phyloP scores from a whole-genome alignment of 2,329 filamentous ascomycete genomes.

The Trichoderma cornu-damae region DNA sequence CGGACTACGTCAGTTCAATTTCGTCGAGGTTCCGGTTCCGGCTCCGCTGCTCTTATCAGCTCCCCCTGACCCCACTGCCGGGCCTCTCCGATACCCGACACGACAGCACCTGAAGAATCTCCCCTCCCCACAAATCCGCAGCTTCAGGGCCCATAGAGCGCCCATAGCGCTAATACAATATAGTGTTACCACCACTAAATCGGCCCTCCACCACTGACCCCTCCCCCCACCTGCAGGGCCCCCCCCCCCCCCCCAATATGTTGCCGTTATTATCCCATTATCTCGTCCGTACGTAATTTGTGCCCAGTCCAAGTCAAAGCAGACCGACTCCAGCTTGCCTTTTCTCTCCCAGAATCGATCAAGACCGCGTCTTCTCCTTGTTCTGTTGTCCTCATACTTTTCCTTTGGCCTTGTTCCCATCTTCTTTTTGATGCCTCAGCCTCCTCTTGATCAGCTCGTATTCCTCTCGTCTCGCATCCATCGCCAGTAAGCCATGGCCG shows the following conservation, averaged over 20 bases:
- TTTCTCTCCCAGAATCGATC: neutral
- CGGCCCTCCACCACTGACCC: neutral
- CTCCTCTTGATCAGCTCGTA: neutral
- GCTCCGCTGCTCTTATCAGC: neutral
- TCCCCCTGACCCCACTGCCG: neutral
- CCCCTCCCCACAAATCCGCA: conserved; percentile 1
- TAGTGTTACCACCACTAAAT: no score
- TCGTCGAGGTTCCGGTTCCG: no score
- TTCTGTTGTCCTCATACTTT: neutral
- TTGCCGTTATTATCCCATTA: neutral
- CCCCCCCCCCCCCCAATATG: no score
- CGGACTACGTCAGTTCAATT: no score
- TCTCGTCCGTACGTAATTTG: conserved; percentile 14
- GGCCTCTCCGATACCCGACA: conserved; percentile 14
- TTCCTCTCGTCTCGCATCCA: neutral
- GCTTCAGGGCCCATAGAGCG: no score
- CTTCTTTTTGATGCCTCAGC: neutral
- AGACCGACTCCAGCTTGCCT: neutral
- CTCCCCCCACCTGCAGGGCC: conserved; percentile 9
- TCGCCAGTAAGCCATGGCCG: conserved; percentile 31
- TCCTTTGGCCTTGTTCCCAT: neutral
- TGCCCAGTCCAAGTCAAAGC: conserved; percentile 13
- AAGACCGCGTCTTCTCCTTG: neutral
- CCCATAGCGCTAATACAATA: no score
- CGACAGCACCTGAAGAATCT: no score